Evolutionary conservation across 495 filamentous ascomycete species (phyloP), one percentile per base, ranked within the genome.

Genomic region (Coniosporium apollinis): DNA sequence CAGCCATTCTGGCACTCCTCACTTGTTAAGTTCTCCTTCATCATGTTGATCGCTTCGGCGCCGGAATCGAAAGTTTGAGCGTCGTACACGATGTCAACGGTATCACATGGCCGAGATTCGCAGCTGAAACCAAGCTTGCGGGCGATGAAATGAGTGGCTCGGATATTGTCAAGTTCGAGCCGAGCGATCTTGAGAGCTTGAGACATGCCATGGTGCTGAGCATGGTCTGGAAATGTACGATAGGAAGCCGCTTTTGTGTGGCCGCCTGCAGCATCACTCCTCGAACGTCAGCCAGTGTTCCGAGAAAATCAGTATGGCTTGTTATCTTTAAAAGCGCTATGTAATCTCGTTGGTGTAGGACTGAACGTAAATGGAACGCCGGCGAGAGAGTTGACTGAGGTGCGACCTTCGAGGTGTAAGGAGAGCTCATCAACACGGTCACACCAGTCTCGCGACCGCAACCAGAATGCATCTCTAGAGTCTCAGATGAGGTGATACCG

Each of bases 221-320:
- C 43, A 48, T 74, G 57, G 20, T 56, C 45, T 13, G 60, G 41
- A 33, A 75, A 74, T 10, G 59, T 55, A 6, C 64, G 65, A 44
- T 76, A 76, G n/a, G 64, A 65, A 2, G 69, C 70, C 13, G 63
- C 65, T 52, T 76, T 76, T 6, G 72, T 76, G 47, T 76, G 71
- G 13, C 71, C 73, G n/a, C 70, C 38, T 41, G 38, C 9, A 8
- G 15, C n/a, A 17, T 9, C 11, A 8, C 17, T 8, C 30, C 11
- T 32, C 17, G 30, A 3, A 17, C 17, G 30, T 32, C 30, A 32
- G 30, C 30, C 64, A 19, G 15, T 57, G 42, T 22, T 40, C 55
- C 3, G 36, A 13, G 7, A 34, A 14, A 2, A 34, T 34, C n/a
- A 13, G 19, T 19, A 13, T 3, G n/a, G n/a, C n/a, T n/a, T n/a